Evolutionary conservation across 2,329 filamentous ascomycete species (phyloP).

Genomic region (Aspergillus tamarii): DNA sequence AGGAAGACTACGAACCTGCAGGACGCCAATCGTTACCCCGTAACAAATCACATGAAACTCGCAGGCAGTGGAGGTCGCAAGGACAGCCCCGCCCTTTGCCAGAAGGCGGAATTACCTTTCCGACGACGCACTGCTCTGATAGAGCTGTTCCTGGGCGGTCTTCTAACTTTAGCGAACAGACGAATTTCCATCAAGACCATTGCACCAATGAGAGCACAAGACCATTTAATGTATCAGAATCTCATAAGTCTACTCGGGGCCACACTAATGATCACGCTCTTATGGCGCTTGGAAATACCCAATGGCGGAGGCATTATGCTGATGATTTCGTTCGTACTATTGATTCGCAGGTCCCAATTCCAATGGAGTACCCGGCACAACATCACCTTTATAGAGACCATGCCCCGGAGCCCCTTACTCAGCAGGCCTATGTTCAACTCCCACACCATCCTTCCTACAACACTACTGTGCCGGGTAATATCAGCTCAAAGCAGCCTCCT

Average conservation of each 20-base stretch:
- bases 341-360: slow-evolving; percentile 29
- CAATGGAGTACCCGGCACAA: slow-evolving; percentile 24
- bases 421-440: slow-evolving; percentile 15
- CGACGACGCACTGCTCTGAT: slow-evolving; percentile 23
- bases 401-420: slow-evolving; percentile 20
- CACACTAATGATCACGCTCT: slow-evolving; percentile 22
- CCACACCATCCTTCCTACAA: slow-evolving; percentile 15
- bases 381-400: slow-evolving; percentile 20
- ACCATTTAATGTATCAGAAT: slow-evolving; percentile 15
- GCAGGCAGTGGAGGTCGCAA: slow-evolving; percentile 14
- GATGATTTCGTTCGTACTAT: slow-evolving; percentile 42
- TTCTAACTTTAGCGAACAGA: slow-evolving; percentile 19
- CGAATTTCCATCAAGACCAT: slow-evolving; percentile 25
- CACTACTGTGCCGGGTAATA: slow-evolving; percentile 20
- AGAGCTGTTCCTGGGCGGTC: slow-evolving; percentile 20
- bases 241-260: slow-evolving; percentile 19
- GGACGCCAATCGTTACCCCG: slow-evolving; percentile 20
- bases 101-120: slow-evolving; percentile 21
- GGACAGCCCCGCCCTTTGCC: slow-evolving; percentile 17
- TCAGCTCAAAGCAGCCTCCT: slow-evolving; percentile 16
- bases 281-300: slow-evolving; percentile 22
- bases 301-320: slow-evolving; percentile 36
- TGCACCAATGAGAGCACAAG: slow-evolving; percentile 16
- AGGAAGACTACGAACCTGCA: slow-evolving; percentile 19
- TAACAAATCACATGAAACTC: slow-evolving; percentile 14